Base-by-base conservation (phyloP, 2,329 filamentous ascomycete genomes). In the Botryotinia calthae region DNA sequence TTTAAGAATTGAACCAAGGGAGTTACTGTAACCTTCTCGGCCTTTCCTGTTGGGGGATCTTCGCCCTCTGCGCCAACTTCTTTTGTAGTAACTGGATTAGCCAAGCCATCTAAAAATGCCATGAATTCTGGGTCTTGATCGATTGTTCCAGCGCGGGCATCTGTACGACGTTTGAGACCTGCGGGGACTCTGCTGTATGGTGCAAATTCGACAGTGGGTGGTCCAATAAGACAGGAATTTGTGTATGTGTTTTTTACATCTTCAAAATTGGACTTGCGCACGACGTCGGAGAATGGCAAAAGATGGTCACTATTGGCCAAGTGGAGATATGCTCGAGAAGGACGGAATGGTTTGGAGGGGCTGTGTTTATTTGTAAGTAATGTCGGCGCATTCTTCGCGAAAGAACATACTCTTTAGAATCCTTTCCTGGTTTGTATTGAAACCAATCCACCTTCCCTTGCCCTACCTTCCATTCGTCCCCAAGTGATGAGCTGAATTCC, bases 71-170 rank as follows among this genome's bases (percentile, higher is more conserved):
- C 82, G 16, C 84, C 79, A 20, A 81, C 78, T n/a, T 88, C 86
- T 69, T 85, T 87, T 8, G 83, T 78, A 1, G 84, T 83, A 14
- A 82, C 82, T 2, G 88, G 88, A 77, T 97, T 94, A 1, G 95
- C 97, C 64, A 98, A 87, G 71, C 89, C 92, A 81, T 97, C 93
- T 12, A 99, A 87, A 81, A 98, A 99, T 40, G 91, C 90, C 85
- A 98, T 97, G 78, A 98, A 99, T 78, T 98, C 96, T 0, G 93
- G 90, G 79, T 99, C 96, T 81, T 97, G 94, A 79, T 99, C 96
- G 77, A 99, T 98, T 4, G 94, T 97, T 70, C 95, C 96, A 81
- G 97, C 93, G 22, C 95, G 90, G 70, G 90, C 89, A 84, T 99
- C 96, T 71, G 89, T 88, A 48, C 94, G 90, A 67, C 89, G 88